These are phyloP conservation scores for Apiotrichum gamsii DNA, from an alignment of 1,284 basidiomycete genomes.

Conservation along the genomic window DNA sequence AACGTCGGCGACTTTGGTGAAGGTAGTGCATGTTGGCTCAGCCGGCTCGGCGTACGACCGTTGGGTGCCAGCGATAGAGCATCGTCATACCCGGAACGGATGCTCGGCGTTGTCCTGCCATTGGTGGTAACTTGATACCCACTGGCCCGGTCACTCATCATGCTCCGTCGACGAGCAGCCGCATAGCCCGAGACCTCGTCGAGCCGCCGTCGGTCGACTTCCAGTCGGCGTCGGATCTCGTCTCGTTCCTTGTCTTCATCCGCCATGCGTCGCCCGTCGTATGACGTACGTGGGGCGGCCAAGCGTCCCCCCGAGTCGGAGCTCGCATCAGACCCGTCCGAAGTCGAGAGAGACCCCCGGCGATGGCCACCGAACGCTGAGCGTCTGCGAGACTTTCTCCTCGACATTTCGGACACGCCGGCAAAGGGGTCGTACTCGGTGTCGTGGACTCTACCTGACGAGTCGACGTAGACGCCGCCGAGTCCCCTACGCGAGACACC, in stretches of 20 bases:
- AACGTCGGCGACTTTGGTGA: constrained; percentile 37
- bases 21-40: constrained; percentile 18
- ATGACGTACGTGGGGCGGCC: not conserved
- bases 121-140: constrained; percentile 6
- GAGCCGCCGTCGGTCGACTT: constrained; percentile 35
- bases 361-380: constrained; percentile 41
- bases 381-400: constrained; percentile 34
- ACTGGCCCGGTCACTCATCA: constrained; percentile 33
- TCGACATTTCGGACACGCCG: constrained; percentile 36
- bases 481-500: not conserved
- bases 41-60: not conserved
- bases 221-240: constrained; percentile 31
- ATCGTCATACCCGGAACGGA: constrained; percentile 13
- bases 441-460: constrained; percentile 43
- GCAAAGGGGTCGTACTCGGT: constrained; percentile 47
- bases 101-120: constrained; percentile 31
- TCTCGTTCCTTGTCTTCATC: constrained; percentile 18
- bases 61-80: not conserved
- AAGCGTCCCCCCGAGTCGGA: constrained; percentile 2
- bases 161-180: constrained; percentile 33
- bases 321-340: constrained; percentile 4
- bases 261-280: not conserved
- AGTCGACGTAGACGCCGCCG: constrained; percentile 41
- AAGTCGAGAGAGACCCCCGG: constrained; percentile 19
- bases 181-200: constrained; percentile 39